phyloP scores from a whole-genome alignment of 129 eudicot species.

The Tanacetum coccineum region DNA sequence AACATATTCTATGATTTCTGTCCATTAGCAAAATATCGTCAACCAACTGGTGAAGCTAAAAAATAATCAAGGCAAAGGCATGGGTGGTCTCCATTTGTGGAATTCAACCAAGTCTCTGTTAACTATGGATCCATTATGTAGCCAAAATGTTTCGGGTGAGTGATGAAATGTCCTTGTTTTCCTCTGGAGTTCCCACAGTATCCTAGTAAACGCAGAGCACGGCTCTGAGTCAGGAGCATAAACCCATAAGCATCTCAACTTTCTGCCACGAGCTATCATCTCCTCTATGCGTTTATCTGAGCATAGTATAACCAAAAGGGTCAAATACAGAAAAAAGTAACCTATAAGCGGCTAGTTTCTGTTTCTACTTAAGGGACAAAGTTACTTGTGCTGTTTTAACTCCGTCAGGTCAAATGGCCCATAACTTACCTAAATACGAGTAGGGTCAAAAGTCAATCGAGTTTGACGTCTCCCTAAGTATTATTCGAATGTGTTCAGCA shows the following conservation, averaged over 20 bases:
- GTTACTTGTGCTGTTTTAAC: neutral
- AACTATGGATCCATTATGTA: constrained; percentile 79
- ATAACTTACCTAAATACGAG: too few species aligned
- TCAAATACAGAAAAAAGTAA: constrained; percentile 3
- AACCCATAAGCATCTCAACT: constrained; percentile 78
- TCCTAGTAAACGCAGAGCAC: constrained; percentile 80
- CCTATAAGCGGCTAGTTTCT: neutral
- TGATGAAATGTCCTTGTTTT: constrained; percentile 87
- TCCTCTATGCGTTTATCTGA: constrained; percentile 71
- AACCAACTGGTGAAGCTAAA: constrained; percentile 1
- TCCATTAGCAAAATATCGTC: constrained; percentile 7
- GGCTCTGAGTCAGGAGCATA: constrained; percentile 69
- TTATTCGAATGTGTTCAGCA: too few species aligned
- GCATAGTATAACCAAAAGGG: neutral
- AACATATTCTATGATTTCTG: constrained; percentile 3
- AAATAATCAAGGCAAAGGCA: constrained; percentile 71
- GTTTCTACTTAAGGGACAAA: neutral
- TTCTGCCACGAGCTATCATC: constrained; percentile 76
- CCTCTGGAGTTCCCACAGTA: constrained; percentile 92
- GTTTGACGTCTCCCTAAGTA: too few species aligned
- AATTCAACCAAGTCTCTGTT: constrained; percentile 72
- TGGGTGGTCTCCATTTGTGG: constrained; percentile 74
- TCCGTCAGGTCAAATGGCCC: too few species aligned
- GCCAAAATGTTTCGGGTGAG: constrained; percentile 90
- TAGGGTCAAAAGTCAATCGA: too few species aligned